phyloP scores from a whole-genome alignment of 176 grass and related monocot species.

The Guadua angustifolia region DNA sequence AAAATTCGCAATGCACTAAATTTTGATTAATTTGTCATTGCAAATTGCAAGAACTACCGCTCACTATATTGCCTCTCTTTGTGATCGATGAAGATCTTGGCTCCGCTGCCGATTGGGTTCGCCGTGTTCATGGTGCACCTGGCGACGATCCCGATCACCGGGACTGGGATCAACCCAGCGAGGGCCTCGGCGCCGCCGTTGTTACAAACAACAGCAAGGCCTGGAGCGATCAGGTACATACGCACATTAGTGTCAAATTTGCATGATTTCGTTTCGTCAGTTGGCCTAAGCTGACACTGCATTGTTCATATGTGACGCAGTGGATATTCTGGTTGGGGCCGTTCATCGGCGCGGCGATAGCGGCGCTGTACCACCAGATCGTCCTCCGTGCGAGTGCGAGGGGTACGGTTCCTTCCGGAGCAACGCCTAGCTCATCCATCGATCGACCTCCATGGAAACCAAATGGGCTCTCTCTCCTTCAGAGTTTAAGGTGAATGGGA shows the following conservation, averaged over 20 bases:
- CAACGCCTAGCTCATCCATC: conserved; percentile 47
- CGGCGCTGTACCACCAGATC: conserved; percentile 76
- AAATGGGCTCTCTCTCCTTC: not conserved
- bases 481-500: conserved; percentile 44
- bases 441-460: not conserved
- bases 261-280: not conserved
- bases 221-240: conserved; percentile 48
- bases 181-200: conserved; percentile 56
- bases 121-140: conserved; percentile 64
- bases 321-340: conserved; percentile 87
- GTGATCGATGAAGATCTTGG: conserved; percentile 34
- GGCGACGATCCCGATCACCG: conserved; percentile 56
- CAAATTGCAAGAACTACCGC: not conserved
- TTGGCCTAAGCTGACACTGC: not conserved
- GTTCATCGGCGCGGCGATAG: conserved; percentile 63
- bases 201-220: conserved; percentile 46
- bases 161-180: conserved; percentile 60
- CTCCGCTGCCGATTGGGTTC: conserved; percentile 59
- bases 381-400: conserved; percentile 66
- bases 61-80: not conserved
- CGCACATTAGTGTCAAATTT: not conserved
- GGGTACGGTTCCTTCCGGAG: conserved; percentile 63
- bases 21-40: too few species aligned
- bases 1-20: too few species aligned
- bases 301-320: conserved; percentile 34